Base-by-base conservation (phyloP, 495 filamentous ascomycete genomes). In the Symbiotaphrina buchneri region DNA sequence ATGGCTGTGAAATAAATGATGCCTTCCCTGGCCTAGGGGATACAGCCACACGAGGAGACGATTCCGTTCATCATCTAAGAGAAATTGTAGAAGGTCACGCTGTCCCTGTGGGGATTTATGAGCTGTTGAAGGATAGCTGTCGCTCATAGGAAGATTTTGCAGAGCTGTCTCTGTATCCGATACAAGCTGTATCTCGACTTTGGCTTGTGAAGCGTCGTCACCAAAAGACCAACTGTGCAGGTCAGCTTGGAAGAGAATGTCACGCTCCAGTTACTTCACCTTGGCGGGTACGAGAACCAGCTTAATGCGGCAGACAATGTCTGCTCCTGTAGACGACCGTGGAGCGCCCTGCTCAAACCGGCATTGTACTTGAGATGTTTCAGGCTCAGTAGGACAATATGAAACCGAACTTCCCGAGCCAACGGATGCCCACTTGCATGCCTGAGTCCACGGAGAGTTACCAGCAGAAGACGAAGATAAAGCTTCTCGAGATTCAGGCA, bases 1-100 rank as follows among this genome's bases (percentile, higher is more conserved):
- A n/a, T n/a, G n/a, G n/a, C n/a, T n/a, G n/a, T n/a, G n/a, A n/a
- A n/a, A n/a, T n/a, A n/a, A n/a, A n/a, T n/a, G n/a, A n/a, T n/a
- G n/a, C n/a, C n/a, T n/a, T n/a, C n/a, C 58, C 21, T 85, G 74
- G 31, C 71, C 67, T 19, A 92, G 50, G 2, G 90, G 90, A 39
- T 71, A 72, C 16, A 94, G 62, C 90, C 90, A 99, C 27, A 94
- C 85, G 18, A 61, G 64, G 10, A 99, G 58, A 21, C 90, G 71
- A 8, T 64, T 62, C 42, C 74, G 67, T 50, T 99, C 90, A 42
- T 83, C 91, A 28, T 85, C 71, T 18, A 95, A 50, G 2, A 99
- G 61, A 4, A 74, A 44, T 10, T 71, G 60, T 7, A 95, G 55
- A 13, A 99, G 56, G 17, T 77, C 68, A 44, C 92, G 80, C 47